Evolutionary conservation across 2,329 filamentous ascomycete genomes (phyloP).

Genomic region (Plenodomus lindquistii): DNA sequence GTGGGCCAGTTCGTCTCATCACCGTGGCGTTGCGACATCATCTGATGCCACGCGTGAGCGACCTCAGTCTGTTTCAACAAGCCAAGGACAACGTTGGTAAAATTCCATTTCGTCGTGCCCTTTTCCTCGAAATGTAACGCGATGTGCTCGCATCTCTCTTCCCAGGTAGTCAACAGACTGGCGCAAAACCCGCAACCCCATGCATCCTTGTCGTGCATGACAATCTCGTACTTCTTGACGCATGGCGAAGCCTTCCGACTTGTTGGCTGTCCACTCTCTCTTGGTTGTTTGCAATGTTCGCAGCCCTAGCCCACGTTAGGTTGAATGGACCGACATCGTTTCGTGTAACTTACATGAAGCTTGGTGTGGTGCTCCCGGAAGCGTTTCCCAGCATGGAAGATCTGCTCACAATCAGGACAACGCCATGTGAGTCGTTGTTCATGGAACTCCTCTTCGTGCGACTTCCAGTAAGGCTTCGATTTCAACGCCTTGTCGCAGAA

Average conservation of each 20-base stretch:
- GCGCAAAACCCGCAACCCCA: conserved; percentile 73
- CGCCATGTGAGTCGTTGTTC: conserved; percentile 70
- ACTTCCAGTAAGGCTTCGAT: conserved; percentile 71
- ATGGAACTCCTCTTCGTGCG: conserved; percentile 71
- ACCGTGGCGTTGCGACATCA: conserved; percentile 58
- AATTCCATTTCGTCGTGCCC: conserved; percentile 66
- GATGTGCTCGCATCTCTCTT: conserved; percentile 70
- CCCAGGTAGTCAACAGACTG: conserved; percentile 63
- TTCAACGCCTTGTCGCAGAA: conserved; percentile 67
- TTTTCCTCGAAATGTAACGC: conserved; percentile 70
- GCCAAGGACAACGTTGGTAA: conserved; percentile 69
- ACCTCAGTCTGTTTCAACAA: conserved; percentile 68
- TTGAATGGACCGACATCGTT: background rate
- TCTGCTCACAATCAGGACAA: conserved; percentile 69
- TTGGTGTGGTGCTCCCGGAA: conserved; percentile 71
- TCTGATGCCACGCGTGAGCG: conserved; percentile 63
- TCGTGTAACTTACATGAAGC: conserved; percentile 56
- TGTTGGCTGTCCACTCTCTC: conserved; percentile 55
- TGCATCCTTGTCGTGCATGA: conserved; percentile 64
- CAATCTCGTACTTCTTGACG: conserved; percentile 46
- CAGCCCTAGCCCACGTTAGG: conserved; percentile 49
- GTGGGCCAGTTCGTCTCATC: conserved; percentile 54
- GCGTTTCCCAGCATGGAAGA: conserved; percentile 69
- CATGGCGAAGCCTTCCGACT: conserved; percentile 57
- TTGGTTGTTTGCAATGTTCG: conserved; percentile 67